These are phyloP conservation scores for Botryosphaeria dothidea DNA, from an alignment of 2,329 filamentous ascomycete species.

Conservation along the genomic window DNA sequence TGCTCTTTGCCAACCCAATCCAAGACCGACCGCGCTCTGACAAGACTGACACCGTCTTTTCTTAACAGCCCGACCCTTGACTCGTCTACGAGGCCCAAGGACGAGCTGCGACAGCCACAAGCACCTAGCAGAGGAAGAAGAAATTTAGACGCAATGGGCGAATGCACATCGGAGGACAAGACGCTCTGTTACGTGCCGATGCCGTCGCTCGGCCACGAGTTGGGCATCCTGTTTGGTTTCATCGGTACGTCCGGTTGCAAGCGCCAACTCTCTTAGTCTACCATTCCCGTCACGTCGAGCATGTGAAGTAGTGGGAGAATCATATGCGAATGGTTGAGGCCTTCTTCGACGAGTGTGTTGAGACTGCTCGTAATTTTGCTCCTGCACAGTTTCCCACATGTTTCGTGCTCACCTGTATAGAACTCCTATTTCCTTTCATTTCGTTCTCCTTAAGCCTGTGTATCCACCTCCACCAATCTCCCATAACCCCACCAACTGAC, in stretches of 20 bases:
- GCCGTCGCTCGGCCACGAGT: constrained; percentile 27
- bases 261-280: background rate
- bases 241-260: constrained; percentile 21
- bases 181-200: constrained; percentile 19
- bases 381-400: background rate
- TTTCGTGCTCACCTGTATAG: background rate
- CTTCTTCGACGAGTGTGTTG: background rate
- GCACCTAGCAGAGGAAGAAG: background rate
- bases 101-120: background rate
- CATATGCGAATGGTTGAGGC: background rate
- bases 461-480: background rate
- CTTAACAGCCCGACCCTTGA: background rate
- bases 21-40: background rate
- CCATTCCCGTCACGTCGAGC: too few species aligned
- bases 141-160: constrained; percentile 2
- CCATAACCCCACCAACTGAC: background rate
- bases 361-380: too few species aligned
- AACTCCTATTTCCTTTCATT: background rate
- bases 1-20: background rate
- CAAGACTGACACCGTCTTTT: background rate
- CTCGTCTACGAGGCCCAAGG: background rate
- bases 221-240: constrained; percentile 29
- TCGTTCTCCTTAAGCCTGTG: background rate
- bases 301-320: too few species aligned
- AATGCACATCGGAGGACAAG: constrained; percentile 14